A percentile compares a stretch with the other conserved stretches of the same genome.
phyloP scores from a whole-genome alignment of 2,329 filamentous ascomycete genomes.

The Venturia carpophila region DNA sequence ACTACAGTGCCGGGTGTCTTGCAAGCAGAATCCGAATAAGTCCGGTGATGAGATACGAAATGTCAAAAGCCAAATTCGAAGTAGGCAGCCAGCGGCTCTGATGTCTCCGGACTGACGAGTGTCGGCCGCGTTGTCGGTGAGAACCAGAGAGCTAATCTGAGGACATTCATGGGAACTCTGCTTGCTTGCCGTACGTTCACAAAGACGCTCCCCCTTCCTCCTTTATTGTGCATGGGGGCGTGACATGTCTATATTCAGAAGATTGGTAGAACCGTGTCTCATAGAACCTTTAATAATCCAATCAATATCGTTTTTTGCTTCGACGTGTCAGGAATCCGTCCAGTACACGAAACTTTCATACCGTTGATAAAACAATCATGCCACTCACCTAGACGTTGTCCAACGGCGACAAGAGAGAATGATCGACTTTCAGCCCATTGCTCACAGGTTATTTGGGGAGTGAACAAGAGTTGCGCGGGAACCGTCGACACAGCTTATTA shows the following conservation, averaged over 20 bases:
- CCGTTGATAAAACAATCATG: no score
- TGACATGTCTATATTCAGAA: neutral
- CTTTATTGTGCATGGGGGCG: neutral
- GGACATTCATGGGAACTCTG: conserved; percentile 9
- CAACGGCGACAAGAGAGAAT: no score
- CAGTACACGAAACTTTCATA: no score
- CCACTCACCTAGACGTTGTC: no score
- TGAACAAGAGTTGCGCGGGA: no score
- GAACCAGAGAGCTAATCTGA: conserved; percentile 20
- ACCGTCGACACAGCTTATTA: no score
- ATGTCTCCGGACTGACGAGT: conserved; percentile 6
- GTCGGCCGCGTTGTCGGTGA: conserved; percentile 18
- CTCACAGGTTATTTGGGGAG: no score
- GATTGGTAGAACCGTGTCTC: neutral
- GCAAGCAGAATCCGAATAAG: conserved; percentile 13
- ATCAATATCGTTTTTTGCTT: neutral
- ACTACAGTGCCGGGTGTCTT: conserved; percentile 7
- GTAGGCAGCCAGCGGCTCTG: conserved; percentile 17
- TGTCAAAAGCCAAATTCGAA: conserved; percentile 20
- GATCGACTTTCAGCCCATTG: no score
- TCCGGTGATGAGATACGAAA: conserved; percentile 18
- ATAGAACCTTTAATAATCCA: neutral
- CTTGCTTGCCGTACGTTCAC: neutral
- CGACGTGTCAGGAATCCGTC: neutral
- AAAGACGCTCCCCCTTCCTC: neutral